Conservation (phyloP, 306 rosid species). For the Fagus crenata region DNA sequence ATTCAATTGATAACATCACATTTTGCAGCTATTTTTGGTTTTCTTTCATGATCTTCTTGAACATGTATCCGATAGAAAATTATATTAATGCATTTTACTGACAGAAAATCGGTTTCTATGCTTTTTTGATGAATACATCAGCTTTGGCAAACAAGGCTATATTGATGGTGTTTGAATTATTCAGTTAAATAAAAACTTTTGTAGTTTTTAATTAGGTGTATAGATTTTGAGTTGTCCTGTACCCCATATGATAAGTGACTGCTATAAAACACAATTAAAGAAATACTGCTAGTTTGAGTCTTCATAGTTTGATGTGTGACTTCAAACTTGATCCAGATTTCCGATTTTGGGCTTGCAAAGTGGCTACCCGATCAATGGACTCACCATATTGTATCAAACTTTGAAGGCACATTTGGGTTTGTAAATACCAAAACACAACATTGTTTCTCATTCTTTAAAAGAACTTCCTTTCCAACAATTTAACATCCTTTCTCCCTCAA, state of each 20-base stretch:
- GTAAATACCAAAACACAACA: conserved; percentile 35
- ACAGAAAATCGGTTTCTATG: neutral
- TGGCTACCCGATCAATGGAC: conserved; percentile 99
- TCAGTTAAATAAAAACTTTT: neutral
- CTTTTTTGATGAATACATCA: neutral
- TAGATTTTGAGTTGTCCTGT: neutral
- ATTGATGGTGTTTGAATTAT: neutral
- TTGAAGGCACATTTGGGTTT: conserved; percentile 99
- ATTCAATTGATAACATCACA: neutral
- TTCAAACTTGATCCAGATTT: conserved; percentile 58
- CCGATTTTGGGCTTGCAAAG: conserved; percentile 95
- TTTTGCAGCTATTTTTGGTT: neutral
- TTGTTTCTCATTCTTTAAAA: conserved; percentile 3
- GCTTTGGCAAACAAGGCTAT: neutral
- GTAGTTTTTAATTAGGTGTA: neutral
- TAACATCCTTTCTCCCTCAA: conserved; percentile 17
- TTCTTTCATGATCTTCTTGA: neutral
- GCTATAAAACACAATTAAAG: neutral
- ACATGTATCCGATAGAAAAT: neutral
- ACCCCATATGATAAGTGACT: neutral
- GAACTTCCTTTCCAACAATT: conserved; percentile 9
- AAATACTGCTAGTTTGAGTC: conserved; percentile 8
- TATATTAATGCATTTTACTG: neutral
- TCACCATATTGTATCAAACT: conserved; percentile 81
- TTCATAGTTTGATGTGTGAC: conserved; percentile 14